Percentiles rank a stretch among this genome's conserved stretches.
Evolutionary conservation across 768 basidiomycete species (phyloP).

Genomic region (Gymnopilus junonius): DNA sequence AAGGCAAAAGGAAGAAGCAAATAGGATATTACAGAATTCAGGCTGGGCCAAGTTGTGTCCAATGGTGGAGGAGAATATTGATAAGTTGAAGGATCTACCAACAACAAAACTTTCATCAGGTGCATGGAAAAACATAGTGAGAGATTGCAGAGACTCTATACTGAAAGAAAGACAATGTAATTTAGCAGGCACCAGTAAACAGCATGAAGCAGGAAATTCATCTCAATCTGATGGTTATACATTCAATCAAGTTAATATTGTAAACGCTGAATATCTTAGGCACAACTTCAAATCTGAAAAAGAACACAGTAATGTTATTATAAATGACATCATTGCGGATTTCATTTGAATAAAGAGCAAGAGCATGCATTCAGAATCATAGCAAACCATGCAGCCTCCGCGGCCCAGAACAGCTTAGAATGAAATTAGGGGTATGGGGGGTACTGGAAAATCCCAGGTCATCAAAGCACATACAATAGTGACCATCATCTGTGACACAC

Average conservation of each 20-base stretch:
- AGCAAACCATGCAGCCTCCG: slow-evolving; percentile 20
- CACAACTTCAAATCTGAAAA: background rate
- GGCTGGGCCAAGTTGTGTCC: background rate
- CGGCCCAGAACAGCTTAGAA: slow-evolving; percentile 27
- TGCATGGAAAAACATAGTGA: background rate
- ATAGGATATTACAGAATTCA: background rate
- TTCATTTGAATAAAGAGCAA: slow-evolving; percentile 34
- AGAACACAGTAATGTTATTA: background rate
- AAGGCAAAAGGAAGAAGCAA: background rate
- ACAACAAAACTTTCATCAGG: background rate
- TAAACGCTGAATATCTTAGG: background rate
- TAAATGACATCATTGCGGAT: background rate
- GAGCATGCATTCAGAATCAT: slow-evolving; percentile 34
- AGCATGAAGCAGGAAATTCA: too few relatives aligned
- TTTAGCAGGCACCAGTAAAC: background rate
- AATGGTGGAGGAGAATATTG: background rate
- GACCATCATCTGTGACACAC: too few relatives aligned
- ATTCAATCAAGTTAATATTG: background rate
- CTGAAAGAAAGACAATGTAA: background rate
- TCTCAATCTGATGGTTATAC: background rate
- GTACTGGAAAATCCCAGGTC: too few relatives aligned
- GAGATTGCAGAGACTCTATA: background rate
- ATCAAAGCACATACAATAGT: too few relatives aligned
- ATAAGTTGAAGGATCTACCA: background rate
- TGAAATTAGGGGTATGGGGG: slow-evolving; percentile 38